Conservation (phyloP, 805 yeast species). For the Yarrowia sp. region DNA sequence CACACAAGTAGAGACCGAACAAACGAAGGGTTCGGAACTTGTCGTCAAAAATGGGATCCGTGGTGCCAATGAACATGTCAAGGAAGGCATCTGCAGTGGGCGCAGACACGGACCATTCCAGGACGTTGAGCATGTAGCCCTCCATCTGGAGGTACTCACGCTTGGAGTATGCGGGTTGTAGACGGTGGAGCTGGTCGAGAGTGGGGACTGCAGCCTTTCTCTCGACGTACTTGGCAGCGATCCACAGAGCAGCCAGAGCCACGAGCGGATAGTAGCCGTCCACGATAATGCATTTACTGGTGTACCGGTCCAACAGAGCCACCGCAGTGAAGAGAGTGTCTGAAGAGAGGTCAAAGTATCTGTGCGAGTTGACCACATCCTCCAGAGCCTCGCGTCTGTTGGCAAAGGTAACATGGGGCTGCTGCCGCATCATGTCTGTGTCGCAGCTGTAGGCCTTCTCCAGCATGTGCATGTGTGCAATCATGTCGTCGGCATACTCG, state of each 20-base stretch:
- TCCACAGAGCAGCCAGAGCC: slow-evolving; percentile 89
- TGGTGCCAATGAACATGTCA: slow-evolving; percentile 33
- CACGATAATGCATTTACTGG: slow-evolving; percentile 79
- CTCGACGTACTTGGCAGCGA: slow-evolving; percentile 78
- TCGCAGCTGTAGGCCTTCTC: slow-evolving; percentile 47
- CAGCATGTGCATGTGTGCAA: slow-evolving; percentile 39
- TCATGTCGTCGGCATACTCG: slow-evolving; percentile 42
- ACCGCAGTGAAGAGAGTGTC: slow-evolving; percentile 68
- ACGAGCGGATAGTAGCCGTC: slow-evolving; percentile 86
- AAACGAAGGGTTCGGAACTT: slow-evolving; percentile 10
- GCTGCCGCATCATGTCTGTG: slow-evolving; percentile 69
- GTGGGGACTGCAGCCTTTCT: slow-evolving; percentile 77
- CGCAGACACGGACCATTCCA: slow-evolving; percentile 69
- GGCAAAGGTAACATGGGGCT: slow-evolving; percentile 76
- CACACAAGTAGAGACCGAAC: slow-evolving; percentile 19
- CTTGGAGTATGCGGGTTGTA: slow-evolving; percentile 48
- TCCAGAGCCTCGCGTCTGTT: slow-evolving; percentile 75
- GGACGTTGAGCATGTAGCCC: slow-evolving; percentile 64
- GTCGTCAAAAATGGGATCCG: slow-evolving; percentile 23
- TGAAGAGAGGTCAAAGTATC: slow-evolving; percentile 59
- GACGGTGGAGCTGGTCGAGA: slow-evolving; percentile 53
- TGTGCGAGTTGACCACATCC: slow-evolving; percentile 66
- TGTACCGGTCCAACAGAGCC: slow-evolving; percentile 82
- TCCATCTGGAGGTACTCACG: slow-evolving; percentile 73
- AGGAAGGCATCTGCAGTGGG: slow-evolving; percentile 54